Evolutionary conservation across 495 filamentous ascomycete species (phyloP).

Genomic region (Xylaria flabelliformis): DNA sequence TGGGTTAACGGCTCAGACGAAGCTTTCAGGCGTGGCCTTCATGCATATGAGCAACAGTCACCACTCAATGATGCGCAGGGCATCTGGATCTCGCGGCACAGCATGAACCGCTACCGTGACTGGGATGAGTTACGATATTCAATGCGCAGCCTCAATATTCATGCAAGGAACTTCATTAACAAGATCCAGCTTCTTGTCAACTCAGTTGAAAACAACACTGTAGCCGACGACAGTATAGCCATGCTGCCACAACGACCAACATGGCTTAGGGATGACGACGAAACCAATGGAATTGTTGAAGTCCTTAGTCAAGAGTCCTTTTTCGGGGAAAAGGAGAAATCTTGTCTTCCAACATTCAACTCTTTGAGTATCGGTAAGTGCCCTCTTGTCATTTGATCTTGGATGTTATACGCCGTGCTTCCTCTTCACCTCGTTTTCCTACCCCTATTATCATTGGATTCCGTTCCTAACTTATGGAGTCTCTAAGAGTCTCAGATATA

Average conservation of each 20-base stretch:
- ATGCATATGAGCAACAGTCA: constrained; percentile 47
- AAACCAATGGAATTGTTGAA: constrained; percentile 42
- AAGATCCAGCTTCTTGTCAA: constrained; percentile 53
- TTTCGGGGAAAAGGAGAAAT: constrained; percentile 46
- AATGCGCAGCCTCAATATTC: constrained; percentile 49
- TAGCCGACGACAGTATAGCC: constrained; percentile 33
- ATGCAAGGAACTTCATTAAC: constrained; percentile 48
- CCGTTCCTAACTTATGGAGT: constrained; percentile 21
- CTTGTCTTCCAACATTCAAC: constrained; percentile 53
- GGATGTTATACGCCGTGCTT: background rate
- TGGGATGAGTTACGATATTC: constrained; percentile 54
- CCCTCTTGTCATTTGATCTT: background rate
- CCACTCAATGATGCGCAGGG: constrained; percentile 50
- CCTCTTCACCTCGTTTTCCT: background rate
- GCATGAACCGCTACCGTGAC: constrained; percentile 51
- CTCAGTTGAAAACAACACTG: constrained; percentile 37
- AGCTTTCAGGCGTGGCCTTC: constrained; percentile 43
- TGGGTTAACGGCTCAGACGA: constrained; percentile 54
- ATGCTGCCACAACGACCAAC: constrained; percentile 42
- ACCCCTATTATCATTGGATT: background rate
- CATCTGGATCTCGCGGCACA: constrained; percentile 48
- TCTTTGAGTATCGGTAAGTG: constrained; percentile 32
- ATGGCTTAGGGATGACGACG: constrained; percentile 45
- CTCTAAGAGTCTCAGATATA: constrained; percentile 52
- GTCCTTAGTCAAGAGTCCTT: constrained; percentile 52